Base-by-base conservation (phyloP, 2,329 filamentous ascomycete genomes). In the Aspergillus chevalieri region DNA sequence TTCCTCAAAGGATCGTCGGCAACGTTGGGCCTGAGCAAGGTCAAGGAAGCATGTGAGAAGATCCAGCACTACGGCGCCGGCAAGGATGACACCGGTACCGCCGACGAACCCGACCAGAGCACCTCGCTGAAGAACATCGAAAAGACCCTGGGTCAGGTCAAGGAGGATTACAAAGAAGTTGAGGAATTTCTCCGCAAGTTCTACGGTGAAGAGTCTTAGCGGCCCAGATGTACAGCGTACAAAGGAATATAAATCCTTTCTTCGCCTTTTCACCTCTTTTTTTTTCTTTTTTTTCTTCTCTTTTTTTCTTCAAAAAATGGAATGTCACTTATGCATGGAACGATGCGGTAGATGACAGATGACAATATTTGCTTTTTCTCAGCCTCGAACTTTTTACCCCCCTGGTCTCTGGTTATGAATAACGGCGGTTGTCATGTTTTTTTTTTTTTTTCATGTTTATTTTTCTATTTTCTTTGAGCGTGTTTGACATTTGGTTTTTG, bases 1-100 rank as follows among this genome's bases (percentile, higher is more conserved):
- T 98, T 95, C 74, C 79, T 98, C 59, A 98, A 98, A 74, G 93
- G 93, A 52, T 97, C 92, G 6, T 96, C 92, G 7, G 92, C 93
- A 36, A 96, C 93, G 3, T 80, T 98, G 47, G 93, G 93, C 43
- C 81, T 97, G 48, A 85, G 81, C 62, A 94, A 94, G 70, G 86
- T 98, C 62, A 88, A 89, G 68, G 90, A 96, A 64, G 86, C 83
- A 54, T 98, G 93, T 74, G 91, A 97, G 73, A 90, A 94, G 77
- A 96, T 98, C 63, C 92, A 98, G 71, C 86, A 95, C 65, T 94
- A 85, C 67, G 92, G 92, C 58, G 86, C 87, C 63, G 78, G 81
- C 62, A 89, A 91, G 71, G 90, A 92, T 59, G 81, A 88, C 52
- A 85, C 87, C 41, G 90, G 90, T 39, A 78, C 76, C 5, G 73